Evolutionary conservation across 2,329 filamentous ascomycete species (phyloP), one percentile per base, ranked within the genome.

Genomic region (Elsinoe batatas): DNA sequence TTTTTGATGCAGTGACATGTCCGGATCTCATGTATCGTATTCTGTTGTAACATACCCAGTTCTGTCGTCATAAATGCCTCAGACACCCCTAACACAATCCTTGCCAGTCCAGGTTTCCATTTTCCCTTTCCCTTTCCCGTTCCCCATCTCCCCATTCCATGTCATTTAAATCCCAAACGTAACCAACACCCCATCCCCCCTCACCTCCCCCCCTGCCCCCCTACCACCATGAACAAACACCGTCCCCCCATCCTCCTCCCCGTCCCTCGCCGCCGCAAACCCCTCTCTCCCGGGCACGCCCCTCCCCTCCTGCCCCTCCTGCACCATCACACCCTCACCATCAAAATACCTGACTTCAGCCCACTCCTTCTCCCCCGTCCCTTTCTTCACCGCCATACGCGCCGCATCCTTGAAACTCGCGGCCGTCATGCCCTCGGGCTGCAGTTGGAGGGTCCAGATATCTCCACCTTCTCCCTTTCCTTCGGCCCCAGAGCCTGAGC

Each of bases 211-310:
- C 2, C 74, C 74, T 36, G 66, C 69, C 60, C 74, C 73, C 3
- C 72, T 58, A 0, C 79, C 78, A n/a, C 78, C 79, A 78, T 78
- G 81, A 11, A 79, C 61, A 2, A 80, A 67, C 5, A 77, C 69
- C 12, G 68, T 75, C 50, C 71, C 73, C 3, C 72, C 76, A 58
- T 74, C 73, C 3, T 74, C 66, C 51, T 76, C 74, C 0, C 71
- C 69, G 1, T 71, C 72, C 49, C 65, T 69, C 6, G 67, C 65
- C 2, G 66, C 65, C 1, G 68, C 70, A 55, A 74, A 71, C 2
- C 66, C 60, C 57, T 67, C 58, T 66, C 76, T 46, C 58, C 69
- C 57, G 64, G 77, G 65, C 59, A 76, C 53, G 2, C 62, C 61
- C 46, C 61, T 62, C 71, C 64, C 67, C 64, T 33, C 68, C 37